A percentile compares a stretch with the other conserved stretches of the same genome.
These are phyloP conservation scores for Datura wrightii DNA, from an alignment of 257 asterid genomes.

Conservation along the genomic window DNA sequence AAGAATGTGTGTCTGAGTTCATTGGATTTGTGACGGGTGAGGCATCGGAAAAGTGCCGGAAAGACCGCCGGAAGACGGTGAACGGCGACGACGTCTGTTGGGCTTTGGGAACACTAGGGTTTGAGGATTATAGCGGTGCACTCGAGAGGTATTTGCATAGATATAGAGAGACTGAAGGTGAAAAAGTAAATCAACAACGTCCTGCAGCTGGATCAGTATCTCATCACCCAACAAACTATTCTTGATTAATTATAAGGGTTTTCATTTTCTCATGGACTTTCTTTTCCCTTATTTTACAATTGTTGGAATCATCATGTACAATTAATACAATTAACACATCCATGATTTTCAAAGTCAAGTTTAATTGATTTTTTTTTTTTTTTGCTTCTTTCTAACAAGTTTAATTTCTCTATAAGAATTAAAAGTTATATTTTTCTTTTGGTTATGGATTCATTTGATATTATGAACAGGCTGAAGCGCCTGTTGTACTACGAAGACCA, in stretches of 20 bases:
- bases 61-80: slow-evolving; percentile 68
- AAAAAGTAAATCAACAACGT: slow-evolving; percentile 40
- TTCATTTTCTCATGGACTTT: neutral
- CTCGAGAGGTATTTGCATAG: slow-evolving; percentile 63
- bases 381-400: neutral
- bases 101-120: slow-evolving; percentile 65
- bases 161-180: slow-evolving; percentile 66
- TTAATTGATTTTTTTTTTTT: neutral
- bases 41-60: slow-evolving; percentile 74
- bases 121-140: slow-evolving; percentile 59
- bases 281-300: neutral
- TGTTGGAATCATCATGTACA: neutral
- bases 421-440: neutral
- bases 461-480: neutral
- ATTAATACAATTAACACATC: slow-evolving; percentile 1
- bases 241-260: slow-evolving; percentile 2
- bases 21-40: slow-evolving; percentile 73
- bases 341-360: neutral
- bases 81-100: slow-evolving; percentile 75
- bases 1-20: slow-evolving; percentile 80
- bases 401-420: neutral
- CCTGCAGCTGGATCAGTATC: too few species aligned
- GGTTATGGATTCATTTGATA: neutral
- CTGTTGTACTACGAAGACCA: neutral
- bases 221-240: neutral